Conservation (phyloP, 257 asterid species). For the Jasminum sambac region DNA sequence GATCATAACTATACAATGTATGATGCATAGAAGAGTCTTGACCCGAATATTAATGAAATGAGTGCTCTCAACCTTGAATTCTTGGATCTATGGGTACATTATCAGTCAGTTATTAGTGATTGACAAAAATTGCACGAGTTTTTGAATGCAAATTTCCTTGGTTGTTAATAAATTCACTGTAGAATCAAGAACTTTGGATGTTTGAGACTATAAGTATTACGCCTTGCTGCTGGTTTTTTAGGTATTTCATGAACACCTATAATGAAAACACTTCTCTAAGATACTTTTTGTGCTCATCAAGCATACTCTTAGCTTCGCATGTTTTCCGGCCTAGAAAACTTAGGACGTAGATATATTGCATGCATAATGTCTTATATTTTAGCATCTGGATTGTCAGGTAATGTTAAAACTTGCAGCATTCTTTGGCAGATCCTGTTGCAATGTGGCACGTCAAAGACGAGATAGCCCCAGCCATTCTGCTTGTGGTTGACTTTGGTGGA, state of each 20-base stretch:
- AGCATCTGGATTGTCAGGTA: conserved; percentile 85
- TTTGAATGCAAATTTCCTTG: not conserved
- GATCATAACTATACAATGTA: not conserved
- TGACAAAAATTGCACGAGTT: not conserved
- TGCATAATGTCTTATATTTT: conserved; percentile 59
- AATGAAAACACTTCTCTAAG: too few relatives aligned
- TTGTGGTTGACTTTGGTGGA: conserved; percentile 97
- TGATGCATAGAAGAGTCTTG: not conserved
- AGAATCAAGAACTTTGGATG: not conserved
- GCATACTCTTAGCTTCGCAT: not conserved
- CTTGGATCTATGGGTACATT: conserved; percentile 1
- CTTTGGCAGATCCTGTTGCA: conserved; percentile 99
- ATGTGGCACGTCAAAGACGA: conserved; percentile 91
- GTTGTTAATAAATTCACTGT: not conserved
- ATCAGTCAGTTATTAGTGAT: not conserved
- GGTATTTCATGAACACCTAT: too few relatives aligned
- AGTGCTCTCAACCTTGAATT: conserved; percentile 7
- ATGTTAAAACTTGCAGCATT: conserved; percentile 90
- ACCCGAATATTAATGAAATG: not conserved
- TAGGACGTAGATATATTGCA: conserved; percentile 30
- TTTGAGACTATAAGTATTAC: too few relatives aligned
- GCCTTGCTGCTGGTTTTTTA: too few relatives aligned
- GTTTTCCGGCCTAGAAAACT: conserved; percentile 9
- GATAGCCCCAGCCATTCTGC: conserved; percentile 81
- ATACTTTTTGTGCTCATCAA: too few relatives aligned